phyloP scores from a whole-genome alignment of 169 alveolate species.

The Sarcocystis neurona region DNA sequence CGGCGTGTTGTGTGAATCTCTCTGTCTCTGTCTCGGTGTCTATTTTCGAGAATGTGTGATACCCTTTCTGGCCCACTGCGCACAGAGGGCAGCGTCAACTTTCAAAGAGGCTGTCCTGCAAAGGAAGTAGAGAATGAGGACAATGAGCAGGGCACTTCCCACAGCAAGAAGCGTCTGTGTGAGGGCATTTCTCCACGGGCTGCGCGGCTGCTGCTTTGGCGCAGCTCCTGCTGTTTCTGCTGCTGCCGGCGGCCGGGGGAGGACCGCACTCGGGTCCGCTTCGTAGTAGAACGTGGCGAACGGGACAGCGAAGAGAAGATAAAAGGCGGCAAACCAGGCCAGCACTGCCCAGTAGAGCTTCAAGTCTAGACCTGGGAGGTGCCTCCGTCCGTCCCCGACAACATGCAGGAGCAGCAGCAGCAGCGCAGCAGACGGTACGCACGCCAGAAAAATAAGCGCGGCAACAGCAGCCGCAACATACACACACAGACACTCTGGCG shows the following conservation, averaged over 20 bases:
- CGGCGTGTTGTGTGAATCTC: not conserved
- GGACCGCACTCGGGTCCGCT: too few species aligned
- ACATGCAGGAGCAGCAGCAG: too few species aligned
- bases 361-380: constrained; percentile 14
- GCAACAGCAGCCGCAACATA: too few species aligned
- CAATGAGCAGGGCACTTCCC: not conserved
- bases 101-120: not conserved
- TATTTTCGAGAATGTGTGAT: not conserved
- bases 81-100: constrained; percentile 21
- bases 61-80: constrained; percentile 7
- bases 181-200: constrained; percentile 4
- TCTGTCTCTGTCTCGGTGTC: not conserved
- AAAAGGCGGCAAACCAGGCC: constrained; percentile 8
- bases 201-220: not conserved
- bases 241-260: too few species aligned
- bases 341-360: constrained; percentile 21
- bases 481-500: too few species aligned
- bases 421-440: too few species aligned
- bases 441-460: too few species aligned
- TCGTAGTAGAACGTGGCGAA: constrained; percentile 37
- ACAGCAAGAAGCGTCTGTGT: not conserved
- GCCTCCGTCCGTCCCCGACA: too few species aligned
- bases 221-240: too few species aligned
- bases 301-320: constrained; percentile 29
- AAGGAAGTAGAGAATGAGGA: not conserved